These are phyloP conservation scores for Termitomyces sp. DNA, from an alignment of 768 basidiomycete genomes.

Conservation along the genomic window DNA sequence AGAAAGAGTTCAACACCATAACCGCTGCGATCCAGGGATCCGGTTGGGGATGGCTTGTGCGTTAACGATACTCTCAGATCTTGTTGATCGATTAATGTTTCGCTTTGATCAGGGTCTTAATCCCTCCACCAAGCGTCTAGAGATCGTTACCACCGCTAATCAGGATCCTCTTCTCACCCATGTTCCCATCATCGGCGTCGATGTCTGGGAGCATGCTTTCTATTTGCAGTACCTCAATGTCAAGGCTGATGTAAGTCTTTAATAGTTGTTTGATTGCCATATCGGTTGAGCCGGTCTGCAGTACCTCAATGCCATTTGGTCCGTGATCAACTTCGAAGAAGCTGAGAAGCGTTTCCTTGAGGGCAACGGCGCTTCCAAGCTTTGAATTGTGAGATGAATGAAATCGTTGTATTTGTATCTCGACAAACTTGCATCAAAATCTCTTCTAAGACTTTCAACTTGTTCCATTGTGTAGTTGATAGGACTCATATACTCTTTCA, in stretches of 20 bases:
- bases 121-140: conserved; percentile 60
- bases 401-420: background rate
- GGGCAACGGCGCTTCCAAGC: conserved; percentile 16
- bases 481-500: background rate
- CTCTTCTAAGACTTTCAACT: background rate
- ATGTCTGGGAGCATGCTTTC: conserved; percentile 96
- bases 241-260: conserved; percentile 74
- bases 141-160: conserved; percentile 89
- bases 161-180: conserved; percentile 85
- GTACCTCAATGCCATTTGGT: conserved; percentile 90
- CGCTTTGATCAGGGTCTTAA: conserved; percentile 54
- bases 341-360: conserved; percentile 50
- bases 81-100: background rate
- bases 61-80: conserved; percentile 24
- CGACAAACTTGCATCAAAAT: background rate
- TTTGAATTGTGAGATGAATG: conserved; percentile 8
- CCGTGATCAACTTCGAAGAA: conserved; percentile 86
- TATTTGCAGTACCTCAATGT: conserved; percentile 97
- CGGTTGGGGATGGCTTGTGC: conserved; percentile 95
- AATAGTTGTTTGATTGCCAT: background rate
- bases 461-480: background rate
- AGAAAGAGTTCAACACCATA: conserved; percentile 78
- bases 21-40: conserved; percentile 88
- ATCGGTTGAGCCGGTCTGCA: conserved; percentile 19
- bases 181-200: conserved; percentile 84